phyloP scores from a whole-genome alignment of 2,329 filamentous ascomycete genomes.

The Monosporascus cannonballus region DNA sequence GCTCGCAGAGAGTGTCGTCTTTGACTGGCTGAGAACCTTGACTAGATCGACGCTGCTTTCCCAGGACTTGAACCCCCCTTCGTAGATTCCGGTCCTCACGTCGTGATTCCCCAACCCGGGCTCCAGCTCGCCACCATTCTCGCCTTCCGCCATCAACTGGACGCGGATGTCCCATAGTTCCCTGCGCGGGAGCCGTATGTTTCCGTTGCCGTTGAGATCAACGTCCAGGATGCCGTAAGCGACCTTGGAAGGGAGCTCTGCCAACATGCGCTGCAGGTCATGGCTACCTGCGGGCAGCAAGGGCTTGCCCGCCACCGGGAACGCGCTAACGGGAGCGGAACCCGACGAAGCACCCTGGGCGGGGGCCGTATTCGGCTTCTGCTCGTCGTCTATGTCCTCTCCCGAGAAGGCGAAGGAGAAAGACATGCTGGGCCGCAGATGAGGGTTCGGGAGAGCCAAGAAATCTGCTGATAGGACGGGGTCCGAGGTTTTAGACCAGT shows the following conservation, averaged over 20 bases:
- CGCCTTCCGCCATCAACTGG: constrained; percentile 72
- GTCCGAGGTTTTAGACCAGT: background rate
- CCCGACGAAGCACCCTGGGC: constrained; percentile 13
- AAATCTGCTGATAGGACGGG: background rate
- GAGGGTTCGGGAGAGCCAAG: background rate
- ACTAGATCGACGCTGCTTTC: constrained; percentile 79
- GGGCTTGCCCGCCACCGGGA: constrained; percentile 56
- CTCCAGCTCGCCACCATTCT: constrained; percentile 32
- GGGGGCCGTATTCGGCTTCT: constrained; percentile 23
- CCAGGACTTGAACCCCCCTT: constrained; percentile 87
- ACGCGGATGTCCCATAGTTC: constrained; percentile 78
- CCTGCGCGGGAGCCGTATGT: constrained; percentile 58
- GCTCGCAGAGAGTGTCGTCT: constrained; percentile 26
- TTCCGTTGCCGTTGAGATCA: constrained; percentile 49
- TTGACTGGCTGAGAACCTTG: constrained; percentile 51
- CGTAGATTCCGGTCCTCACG: constrained; percentile 75
- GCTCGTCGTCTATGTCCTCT: constrained; percentile 55
- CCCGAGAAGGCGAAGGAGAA: constrained; percentile 59
- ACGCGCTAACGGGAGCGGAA: constrained; percentile 39
- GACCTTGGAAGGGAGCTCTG: constrained; percentile 64
- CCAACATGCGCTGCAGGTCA: constrained; percentile 44
- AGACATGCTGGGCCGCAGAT: constrained; percentile 25
- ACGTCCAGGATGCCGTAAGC: constrained; percentile 60
- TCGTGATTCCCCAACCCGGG: constrained; percentile 61
- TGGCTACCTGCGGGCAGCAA: constrained; percentile 50